Evolutionary conservation across 352 stramenopile genomes (phyloP), one percentile per base, ranked within the genome.

Genomic region (Paralagenidium karlingii): DNA sequence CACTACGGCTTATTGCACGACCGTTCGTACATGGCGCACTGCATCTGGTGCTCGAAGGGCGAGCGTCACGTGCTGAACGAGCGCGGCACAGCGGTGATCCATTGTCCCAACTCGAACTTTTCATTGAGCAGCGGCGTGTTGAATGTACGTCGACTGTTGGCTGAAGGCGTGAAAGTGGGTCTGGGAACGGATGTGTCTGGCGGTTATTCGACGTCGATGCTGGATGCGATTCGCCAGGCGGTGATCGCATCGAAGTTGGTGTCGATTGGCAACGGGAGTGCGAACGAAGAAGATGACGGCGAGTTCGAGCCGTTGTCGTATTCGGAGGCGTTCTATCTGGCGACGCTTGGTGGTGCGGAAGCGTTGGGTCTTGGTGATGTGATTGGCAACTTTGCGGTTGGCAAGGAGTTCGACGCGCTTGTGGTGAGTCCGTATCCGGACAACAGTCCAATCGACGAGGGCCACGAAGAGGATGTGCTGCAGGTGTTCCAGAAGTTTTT

Each of bases 21-120:
- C 10, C 66, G 70, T 12, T 74, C 80, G 18, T 94, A 96, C 51
- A 95, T 97, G 82, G 91, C 90, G n/a, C 92, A 98, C 56, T 96
- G 86, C 55, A 74, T 97, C 37, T 92, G 86, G 63, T 92, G 85
- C 43, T 70, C 49, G 13, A 51, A 59, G 13, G 45, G 55, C 19
- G 90, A 97, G 55, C 62, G 77, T 5, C 55, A 63, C 4, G 38
- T 95, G 4, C 51, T 98, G 22, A 52, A 42, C 24, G 47, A 60
- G 11, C 68, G 53, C 12, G 49, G 79, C 31, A 70, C 75, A 12
- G 82, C 63, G 1, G 79, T 97, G n/a, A 94, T 95, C 13, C 87
- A 97, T 53, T 98, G 92, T 53, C 84, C 92, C 15, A 92, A 95
- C 36, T 96, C 80, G 16, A 98, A 98, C 52, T 96, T 97, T 39